phyloP scores from a whole-genome alignment of 768 basidiomycete genomes.

The Mycena indigotica region DNA sequence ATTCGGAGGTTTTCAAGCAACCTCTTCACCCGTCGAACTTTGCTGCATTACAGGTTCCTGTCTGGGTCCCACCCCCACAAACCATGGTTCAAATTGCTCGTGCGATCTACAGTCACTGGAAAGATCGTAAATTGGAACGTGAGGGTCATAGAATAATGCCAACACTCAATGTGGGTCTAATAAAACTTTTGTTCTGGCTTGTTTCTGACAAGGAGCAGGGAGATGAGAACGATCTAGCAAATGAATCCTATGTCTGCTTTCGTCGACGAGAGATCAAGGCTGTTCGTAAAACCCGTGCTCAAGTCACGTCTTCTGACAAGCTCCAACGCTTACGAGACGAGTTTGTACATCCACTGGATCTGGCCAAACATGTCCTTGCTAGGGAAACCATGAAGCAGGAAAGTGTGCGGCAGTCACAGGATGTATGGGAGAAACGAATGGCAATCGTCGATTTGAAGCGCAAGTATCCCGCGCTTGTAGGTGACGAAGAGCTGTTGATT shows the following conservation, averaged over 20 bases:
- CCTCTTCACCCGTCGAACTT: slow-evolving; percentile 65
- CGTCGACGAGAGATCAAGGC: slow-evolving; percentile 93
- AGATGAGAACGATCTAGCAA: slow-evolving; percentile 87
- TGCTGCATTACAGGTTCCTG: slow-evolving; percentile 67
- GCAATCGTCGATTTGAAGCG: slow-evolving; percentile 81
- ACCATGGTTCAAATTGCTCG: slow-evolving; percentile 69
- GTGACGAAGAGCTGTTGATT: slow-evolving; percentile 71
- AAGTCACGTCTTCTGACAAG: slow-evolving; percentile 86
- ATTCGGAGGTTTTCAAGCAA: slow-evolving; percentile 68
- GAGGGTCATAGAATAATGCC: slow-evolving; percentile 89
- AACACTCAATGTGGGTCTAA: slow-evolving; percentile 70
- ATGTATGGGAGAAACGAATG: slow-evolving; percentile 80
- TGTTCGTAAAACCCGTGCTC: slow-evolving; percentile 91
- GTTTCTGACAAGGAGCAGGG: slow-evolving; percentile 44
- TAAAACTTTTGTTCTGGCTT: slow-evolving; percentile 2
- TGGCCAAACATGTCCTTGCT: slow-evolving; percentile 66
- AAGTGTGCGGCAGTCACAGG: slow-evolving; percentile 52
- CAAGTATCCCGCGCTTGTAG: slow-evolving; percentile 62
- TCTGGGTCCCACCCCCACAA: slow-evolving; percentile 65
- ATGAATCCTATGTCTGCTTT: slow-evolving; percentile 98
- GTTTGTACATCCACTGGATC: slow-evolving; percentile 68
- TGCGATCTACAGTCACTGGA: slow-evolving; percentile 87
- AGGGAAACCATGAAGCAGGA: slow-evolving; percentile 83
- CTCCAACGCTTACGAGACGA: slow-evolving; percentile 82
- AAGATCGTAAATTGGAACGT: slow-evolving; percentile 77